phyloP scores from a whole-genome alignment of 1,284 basidiomycete species.

The Pseudozyma tsukubaensis region DNA sequence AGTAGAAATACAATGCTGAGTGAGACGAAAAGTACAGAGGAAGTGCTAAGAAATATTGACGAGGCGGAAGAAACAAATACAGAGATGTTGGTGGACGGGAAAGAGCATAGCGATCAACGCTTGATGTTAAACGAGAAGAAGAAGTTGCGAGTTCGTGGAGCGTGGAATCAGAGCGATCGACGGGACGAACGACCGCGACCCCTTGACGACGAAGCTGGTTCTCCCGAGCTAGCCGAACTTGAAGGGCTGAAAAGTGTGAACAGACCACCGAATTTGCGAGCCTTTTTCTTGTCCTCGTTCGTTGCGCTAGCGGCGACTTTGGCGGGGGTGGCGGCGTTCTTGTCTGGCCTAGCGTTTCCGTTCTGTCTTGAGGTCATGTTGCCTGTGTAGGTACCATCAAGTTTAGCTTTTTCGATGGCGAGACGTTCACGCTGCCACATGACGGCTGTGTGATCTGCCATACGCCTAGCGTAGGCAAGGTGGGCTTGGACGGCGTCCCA shows the following conservation, averaged over 20 bases:
- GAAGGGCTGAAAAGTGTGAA: constrained; percentile 12
- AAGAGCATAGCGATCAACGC: not conserved
- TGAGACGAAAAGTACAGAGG: constrained; percentile 2
- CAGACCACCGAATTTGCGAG: constrained; percentile 3
- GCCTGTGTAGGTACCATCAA: constrained; percentile 44
- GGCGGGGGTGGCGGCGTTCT: not conserved
- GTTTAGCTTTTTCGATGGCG: constrained; percentile 47
- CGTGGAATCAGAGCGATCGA: not conserved
- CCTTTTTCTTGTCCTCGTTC: constrained; percentile 17
- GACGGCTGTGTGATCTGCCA: constrained; percentile 35
- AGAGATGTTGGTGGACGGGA: not conserved
- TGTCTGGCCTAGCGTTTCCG: constrained; percentile 29
- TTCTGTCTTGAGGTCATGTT: constrained; percentile 35
- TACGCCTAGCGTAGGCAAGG: constrained; percentile 26
- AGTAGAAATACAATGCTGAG: constrained; percentile 32
- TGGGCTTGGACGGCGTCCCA: constrained; percentile 43
- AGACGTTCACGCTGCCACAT: constrained; percentile 51
- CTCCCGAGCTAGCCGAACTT: not conserved
- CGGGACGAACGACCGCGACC: not conserved
- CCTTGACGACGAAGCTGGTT: not conserved
- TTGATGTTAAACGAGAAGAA: not conserved
- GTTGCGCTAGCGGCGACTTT: not conserved
- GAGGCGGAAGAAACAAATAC: constrained; percentile 2
- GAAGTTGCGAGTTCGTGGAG: not conserved
- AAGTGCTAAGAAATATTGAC: constrained; percentile 2